A percentile compares a stretch with the other conserved stretches of the same genome.
Conservation (phyloP, 192 early-diverging fungal genomes). For the Jimgerdemannia flammicorona region DNA sequence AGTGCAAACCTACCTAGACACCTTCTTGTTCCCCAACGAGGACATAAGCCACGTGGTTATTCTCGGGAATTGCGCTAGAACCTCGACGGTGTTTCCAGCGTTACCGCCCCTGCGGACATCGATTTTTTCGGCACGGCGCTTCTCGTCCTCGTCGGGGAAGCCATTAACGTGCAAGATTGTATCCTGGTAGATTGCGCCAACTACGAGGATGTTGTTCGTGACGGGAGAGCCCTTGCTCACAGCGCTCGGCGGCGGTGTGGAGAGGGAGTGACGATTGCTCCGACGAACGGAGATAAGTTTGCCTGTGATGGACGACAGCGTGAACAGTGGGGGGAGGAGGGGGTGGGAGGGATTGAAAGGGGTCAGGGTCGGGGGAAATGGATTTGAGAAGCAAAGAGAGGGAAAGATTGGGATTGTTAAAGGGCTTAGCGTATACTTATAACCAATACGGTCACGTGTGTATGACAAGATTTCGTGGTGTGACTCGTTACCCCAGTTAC, state of each 20-base stretch:
- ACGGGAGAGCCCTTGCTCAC: not conserved
- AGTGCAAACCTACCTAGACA: constrained; percentile 36
- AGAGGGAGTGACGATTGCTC: not conserved
- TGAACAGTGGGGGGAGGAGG: not conserved
- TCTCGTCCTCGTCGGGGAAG: constrained; percentile 59
- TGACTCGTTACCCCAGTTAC: too few species aligned
- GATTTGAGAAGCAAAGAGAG: not conserved
- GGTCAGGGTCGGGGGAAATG: not conserved
- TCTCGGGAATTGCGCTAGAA: constrained; percentile 47
- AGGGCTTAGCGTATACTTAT: too few species aligned
- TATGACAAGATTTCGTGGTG: too few species aligned
- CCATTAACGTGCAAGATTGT: constrained; percentile 56
- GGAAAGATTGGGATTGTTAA: not conserved
- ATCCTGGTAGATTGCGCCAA: constrained; percentile 59
- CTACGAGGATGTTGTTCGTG: constrained; percentile 26
- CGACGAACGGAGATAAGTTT: not conserved
- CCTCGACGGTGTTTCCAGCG: constrained; percentile 50
- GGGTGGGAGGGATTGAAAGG: not conserved
- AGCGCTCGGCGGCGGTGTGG: too few species aligned
- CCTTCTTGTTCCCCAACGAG: constrained; percentile 39
- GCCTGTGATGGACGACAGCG: not conserved
- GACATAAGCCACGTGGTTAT: constrained; percentile 45
- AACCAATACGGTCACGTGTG: too few species aligned
- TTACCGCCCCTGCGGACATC: constrained; percentile 67
- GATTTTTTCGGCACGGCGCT: constrained; percentile 49